Conservation (phyloP, 2,329 filamentous ascomycete genomes). For the Neocucurbitaria cava region DNA sequence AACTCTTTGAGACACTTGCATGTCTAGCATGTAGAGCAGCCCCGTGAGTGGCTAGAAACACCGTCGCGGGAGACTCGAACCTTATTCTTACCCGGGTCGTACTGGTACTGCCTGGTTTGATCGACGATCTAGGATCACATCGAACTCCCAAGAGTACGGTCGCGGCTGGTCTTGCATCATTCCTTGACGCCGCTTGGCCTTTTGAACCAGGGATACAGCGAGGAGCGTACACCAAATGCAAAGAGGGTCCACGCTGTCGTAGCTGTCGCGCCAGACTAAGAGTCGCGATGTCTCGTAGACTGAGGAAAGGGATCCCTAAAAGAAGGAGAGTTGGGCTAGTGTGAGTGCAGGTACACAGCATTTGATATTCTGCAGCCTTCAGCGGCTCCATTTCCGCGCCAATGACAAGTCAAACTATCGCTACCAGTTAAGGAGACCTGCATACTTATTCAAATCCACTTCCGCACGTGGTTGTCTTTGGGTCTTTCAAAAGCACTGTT, state of each 20-base stretch:
- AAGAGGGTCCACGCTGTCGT: constrained; percentile 3
- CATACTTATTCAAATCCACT: background rate
- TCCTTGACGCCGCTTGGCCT: constrained; percentile 2
- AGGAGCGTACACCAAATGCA: constrained; percentile 1
- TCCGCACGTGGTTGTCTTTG: constrained; percentile 1
- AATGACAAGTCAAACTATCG: background rate
- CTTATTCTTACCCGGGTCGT: constrained; percentile 1
- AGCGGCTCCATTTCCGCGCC: constrained; percentile 1
- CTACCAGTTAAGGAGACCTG: background rate
- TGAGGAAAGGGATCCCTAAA: background rate
- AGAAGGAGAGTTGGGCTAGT: background rate
- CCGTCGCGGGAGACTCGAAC: background rate
- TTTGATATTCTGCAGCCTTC: constrained; percentile 1
- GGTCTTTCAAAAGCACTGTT: constrained; percentile 9
- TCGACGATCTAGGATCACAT: background rate
- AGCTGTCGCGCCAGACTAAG: background rate
- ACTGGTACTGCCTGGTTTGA: background rate
- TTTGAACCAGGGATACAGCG: constrained; percentile 6
- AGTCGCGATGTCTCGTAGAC: constrained; percentile 1
- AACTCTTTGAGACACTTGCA: background rate
- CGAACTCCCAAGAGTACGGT: background rate
- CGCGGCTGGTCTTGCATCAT: constrained; percentile 1
- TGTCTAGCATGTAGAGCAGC: constrained; percentile 1
- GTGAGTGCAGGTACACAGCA: constrained; percentile 8
- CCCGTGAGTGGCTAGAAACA: background rate